Evolutionary conservation across 1,139 yeast genomes (phyloP).

Genomic region (Pichia sp.): DNA sequence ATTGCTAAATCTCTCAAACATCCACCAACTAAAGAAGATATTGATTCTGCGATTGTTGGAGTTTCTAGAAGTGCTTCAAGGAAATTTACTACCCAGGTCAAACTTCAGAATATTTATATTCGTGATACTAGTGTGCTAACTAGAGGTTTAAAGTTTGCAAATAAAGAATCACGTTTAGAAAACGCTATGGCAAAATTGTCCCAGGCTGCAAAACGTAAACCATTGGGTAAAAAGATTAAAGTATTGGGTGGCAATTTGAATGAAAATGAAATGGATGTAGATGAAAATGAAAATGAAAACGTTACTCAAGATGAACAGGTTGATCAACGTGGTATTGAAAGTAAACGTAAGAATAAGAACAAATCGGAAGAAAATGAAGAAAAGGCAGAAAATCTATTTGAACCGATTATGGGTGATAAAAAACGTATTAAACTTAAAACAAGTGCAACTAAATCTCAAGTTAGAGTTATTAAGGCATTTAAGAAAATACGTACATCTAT

Average conservation of each 20-base stretch:
- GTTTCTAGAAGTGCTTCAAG: not conserved
- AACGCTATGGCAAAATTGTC: conserved; percentile 7
- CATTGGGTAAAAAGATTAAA: conserved; percentile 1
- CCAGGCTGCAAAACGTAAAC: not conserved
- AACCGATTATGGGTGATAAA: conserved; percentile 24
- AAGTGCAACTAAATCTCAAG: conserved; percentile 16
- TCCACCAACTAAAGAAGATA: conserved; percentile 16
- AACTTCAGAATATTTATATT: conserved; percentile 8
- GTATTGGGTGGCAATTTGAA: not conserved
- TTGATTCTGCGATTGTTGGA: not conserved
- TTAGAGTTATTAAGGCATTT: conserved; percentile 17
- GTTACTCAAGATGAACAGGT: no score
- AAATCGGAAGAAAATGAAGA: conserved; percentile 1
- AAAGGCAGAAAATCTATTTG: conserved; percentile 19
- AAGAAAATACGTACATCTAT: conserved; percentile 25
- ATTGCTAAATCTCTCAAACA: conserved; percentile 15
- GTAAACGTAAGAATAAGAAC: not conserved
- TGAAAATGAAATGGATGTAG: conserved; percentile 1
- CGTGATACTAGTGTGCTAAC: conserved; percentile 5
- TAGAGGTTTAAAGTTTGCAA: conserved; percentile 12
- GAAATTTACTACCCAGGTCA: conserved; percentile 10
- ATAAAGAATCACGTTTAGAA: conserved; percentile 12
- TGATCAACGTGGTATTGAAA: not conserved
- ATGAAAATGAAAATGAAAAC: not conserved
- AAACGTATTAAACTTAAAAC: conserved; percentile 23